Conservation (phyloP, 73 alveolate genomes). For the Uronychia setigera region DNA sequence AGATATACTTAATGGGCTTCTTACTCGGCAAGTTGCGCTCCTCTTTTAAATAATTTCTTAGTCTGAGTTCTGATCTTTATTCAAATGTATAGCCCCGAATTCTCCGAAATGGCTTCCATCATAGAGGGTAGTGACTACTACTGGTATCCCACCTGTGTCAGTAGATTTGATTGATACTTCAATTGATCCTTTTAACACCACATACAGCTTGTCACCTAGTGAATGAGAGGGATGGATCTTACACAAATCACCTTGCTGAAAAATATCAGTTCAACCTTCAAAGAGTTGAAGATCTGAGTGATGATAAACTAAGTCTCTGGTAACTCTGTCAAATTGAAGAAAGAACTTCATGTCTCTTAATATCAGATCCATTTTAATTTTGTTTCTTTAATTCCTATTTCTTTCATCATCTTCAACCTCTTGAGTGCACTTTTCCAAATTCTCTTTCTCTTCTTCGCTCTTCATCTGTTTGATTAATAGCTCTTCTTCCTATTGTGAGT, state of each 20-base stretch:
- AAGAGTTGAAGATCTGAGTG: background rate
- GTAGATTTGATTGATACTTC: constrained; percentile 43
- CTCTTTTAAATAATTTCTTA: constrained; percentile 7
- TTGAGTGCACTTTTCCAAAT: too few relatives aligned
- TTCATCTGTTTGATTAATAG: too few relatives aligned
- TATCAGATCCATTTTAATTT: background rate
- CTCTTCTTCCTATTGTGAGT: too few relatives aligned
- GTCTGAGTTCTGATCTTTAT: background rate
- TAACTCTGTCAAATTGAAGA: background rate
- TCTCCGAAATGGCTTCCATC: constrained; percentile 60
- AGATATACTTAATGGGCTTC: background rate
- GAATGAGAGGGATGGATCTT: background rate
- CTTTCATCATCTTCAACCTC: background rate
- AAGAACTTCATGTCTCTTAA: background rate
- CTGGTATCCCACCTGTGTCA: constrained; percentile 46
- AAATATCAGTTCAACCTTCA: constrained; percentile 1
- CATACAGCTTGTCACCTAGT: constrained; percentile 40
- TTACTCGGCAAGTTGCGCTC: constrained; percentile 34
- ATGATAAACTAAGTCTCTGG: background rate
- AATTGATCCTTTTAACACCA: constrained; percentile 43
- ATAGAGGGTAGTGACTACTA: constrained; percentile 37
- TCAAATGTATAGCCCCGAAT: constrained; percentile 4
- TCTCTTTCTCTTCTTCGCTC: too few relatives aligned
- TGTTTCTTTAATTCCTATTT: background rate
- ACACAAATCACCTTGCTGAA: constrained; percentile 36